phyloP scores from a whole-genome alignment of 2,329 filamentous ascomycete species.

The Alternaria sp. region DNA sequence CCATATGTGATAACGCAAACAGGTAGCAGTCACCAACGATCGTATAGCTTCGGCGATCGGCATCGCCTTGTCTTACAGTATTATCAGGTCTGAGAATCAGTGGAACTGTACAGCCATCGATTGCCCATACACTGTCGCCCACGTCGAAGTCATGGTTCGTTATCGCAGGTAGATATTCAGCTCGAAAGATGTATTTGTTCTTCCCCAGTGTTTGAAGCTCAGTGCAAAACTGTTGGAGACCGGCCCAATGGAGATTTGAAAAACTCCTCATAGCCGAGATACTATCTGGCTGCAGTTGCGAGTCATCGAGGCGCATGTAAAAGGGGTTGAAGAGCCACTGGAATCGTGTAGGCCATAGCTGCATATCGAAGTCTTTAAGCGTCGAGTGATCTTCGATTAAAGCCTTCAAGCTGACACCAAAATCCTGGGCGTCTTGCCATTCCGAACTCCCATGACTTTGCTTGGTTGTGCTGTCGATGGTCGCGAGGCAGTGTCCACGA shows the following conservation, averaged over 20 bases:
- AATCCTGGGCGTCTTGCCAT: slow-evolving; percentile 10
- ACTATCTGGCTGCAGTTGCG: neutral
- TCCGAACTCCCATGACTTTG: neutral
- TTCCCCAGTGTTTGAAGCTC: slow-evolving; percentile 11
- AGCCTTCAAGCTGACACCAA: slow-evolving; percentile 2
- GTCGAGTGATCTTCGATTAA: neutral
- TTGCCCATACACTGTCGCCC: slow-evolving; percentile 21
- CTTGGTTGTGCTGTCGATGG: slow-evolving; percentile 9
- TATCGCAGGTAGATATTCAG: slow-evolving; percentile 15
- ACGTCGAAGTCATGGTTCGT: slow-evolving; percentile 7
- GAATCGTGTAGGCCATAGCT: slow-evolving; percentile 13
- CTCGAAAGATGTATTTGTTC: slow-evolving; percentile 16
- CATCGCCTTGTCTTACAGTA: neutral
- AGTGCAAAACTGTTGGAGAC: slow-evolving; percentile 12
- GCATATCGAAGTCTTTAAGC: neutral
- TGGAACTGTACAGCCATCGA: slow-evolving; percentile 17
- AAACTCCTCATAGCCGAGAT: neutral
- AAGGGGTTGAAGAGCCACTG: slow-evolving; percentile 15
- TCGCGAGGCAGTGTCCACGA: slow-evolving; percentile 19
- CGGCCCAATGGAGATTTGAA: neutral
- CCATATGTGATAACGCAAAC: slow-evolving; percentile 17
- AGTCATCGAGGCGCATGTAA: neutral
- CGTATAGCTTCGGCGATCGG: neutral
- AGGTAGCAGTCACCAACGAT: slow-evolving; percentile 20
- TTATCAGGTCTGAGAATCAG: slow-evolving; percentile 12